These are phyloP conservation scores for Kokia cookei DNA, from an alignment of 441 rosid genomes.

Conservation along the genomic window DNA sequence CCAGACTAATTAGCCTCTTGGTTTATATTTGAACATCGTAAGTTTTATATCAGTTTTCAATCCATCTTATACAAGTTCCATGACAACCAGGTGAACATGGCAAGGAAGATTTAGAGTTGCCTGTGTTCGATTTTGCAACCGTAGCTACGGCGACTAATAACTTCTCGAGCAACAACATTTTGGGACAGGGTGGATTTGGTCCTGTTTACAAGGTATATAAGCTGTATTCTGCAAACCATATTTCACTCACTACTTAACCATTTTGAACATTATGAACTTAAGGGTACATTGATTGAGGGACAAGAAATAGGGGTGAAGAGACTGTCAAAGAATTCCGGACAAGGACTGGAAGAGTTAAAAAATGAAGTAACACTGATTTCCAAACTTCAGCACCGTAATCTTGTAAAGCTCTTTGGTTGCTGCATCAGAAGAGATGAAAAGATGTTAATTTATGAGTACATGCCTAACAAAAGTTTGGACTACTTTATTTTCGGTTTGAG, in stretches of 20 bases:
- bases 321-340: slow-evolving; percentile 35
- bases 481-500: slow-evolving; percentile 30
- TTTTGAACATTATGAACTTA: not conserved
- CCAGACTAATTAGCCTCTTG: not conserved
- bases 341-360: slow-evolving; percentile 39
- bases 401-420: slow-evolving; percentile 39
- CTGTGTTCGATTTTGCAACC: slow-evolving; percentile 10
- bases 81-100: not conserved
- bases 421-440: slow-evolving; percentile 34
- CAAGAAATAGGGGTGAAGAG: slow-evolving; percentile 48
- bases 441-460: slow-evolving; percentile 37
- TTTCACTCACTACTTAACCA: not conserved
- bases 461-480: slow-evolving; percentile 42
- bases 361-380: slow-evolving; percentile 26
- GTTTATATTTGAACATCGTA: not conserved
- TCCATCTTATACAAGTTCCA: not conserved
- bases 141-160: slow-evolving; percentile 24
- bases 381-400: slow-evolving; percentile 45
- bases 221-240: too few relatives aligned
- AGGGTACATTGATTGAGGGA: slow-evolving; percentile 23
- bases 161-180: slow-evolving; percentile 12
- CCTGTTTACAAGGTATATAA: slow-evolving; percentile 31
- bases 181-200: slow-evolving; percentile 39
- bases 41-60: not conserved
- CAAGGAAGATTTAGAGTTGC: slow-evolving; percentile 17